phyloP scores from a whole-genome alignment of 2,329 filamentous ascomycete species.

The Immersiporthe knoxdaviesiana region DNA sequence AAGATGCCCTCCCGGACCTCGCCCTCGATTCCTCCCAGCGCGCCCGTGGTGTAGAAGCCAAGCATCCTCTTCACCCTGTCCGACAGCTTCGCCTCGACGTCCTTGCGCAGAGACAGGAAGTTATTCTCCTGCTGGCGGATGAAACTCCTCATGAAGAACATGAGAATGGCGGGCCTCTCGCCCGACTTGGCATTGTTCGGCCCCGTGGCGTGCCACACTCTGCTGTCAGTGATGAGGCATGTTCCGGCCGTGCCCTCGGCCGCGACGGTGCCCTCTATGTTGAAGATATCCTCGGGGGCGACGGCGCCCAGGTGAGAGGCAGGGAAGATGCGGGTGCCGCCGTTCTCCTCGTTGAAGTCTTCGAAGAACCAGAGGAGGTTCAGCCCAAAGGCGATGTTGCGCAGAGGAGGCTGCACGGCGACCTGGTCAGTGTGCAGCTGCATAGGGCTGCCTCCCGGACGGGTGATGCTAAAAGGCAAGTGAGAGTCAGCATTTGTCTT shows the following conservation, averaged over 20 bases:
- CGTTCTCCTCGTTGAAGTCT: constrained; percentile 40
- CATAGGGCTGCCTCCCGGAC: constrained; percentile 36
- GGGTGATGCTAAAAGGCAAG: constrained; percentile 30
- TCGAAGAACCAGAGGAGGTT: constrained; percentile 36
- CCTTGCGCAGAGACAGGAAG: constrained; percentile 36
- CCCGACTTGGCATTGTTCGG: constrained; percentile 32
- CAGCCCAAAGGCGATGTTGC: constrained; percentile 34
- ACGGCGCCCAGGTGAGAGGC: constrained; percentile 33
- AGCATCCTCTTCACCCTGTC: constrained; percentile 33
- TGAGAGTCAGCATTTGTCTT: not conserved
- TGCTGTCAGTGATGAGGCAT: constrained; percentile 36
- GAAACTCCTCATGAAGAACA: constrained; percentile 39
- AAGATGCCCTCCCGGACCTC: constrained; percentile 33
- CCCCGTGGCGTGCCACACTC: constrained; percentile 38
- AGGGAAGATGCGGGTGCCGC: constrained; percentile 37
- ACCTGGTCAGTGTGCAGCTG: constrained; percentile 38
- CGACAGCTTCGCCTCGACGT: constrained; percentile 36
- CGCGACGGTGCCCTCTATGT: constrained; percentile 32
- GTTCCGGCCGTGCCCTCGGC: constrained; percentile 36
- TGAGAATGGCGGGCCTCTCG: constrained; percentile 36
- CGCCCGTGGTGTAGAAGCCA: constrained; percentile 34
- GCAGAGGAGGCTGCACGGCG: constrained; percentile 34
- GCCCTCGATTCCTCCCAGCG: constrained; percentile 34
- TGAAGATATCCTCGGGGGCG: constrained; percentile 34
- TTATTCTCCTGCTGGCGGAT: constrained; percentile 40